A percentile compares a stretch with the other conserved stretches of the same genome.
Evolutionary conservation across 2,329 filamentous ascomycete genomes (phyloP).

Genomic region (Chaetothyriales sp.): DNA sequence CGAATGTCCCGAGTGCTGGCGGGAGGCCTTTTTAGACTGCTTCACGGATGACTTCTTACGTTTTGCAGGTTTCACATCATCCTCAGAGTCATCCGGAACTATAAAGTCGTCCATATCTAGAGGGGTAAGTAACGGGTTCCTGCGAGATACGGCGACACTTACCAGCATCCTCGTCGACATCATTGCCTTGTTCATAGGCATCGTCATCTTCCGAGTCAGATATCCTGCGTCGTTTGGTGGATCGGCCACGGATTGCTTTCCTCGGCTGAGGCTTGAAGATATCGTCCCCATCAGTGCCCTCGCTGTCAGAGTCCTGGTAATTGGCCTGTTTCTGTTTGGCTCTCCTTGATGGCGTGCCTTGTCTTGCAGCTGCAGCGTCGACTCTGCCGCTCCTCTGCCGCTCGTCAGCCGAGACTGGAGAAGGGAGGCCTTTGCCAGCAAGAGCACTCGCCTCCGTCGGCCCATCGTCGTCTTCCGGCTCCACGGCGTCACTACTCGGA

Average conservation of each 20-base stretch:
- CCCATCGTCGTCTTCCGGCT: constrained; percentile 49
- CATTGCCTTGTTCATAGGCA: constrained; percentile 50
- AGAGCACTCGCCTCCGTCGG: constrained; percentile 23
- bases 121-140: neutral
- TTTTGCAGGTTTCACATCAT: constrained; percentile 51
- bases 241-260: constrained; percentile 28
- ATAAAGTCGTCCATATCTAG: constrained; percentile 76
- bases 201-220: constrained; percentile 54
- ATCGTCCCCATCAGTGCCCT: constrained; percentile 52
- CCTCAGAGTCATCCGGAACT: constrained; percentile 73
- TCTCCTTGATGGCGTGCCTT: constrained; percentile 65
- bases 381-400: constrained; percentile 10
- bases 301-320: constrained; percentile 75
- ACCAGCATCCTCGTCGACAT: constrained; percentile 41
- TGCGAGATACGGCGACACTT: constrained; percentile 19
- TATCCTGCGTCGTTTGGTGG: constrained; percentile 44
- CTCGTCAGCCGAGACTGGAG: constrained; percentile 30
- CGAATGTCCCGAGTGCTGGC: constrained; percentile 25
- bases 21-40: constrained; percentile 22
- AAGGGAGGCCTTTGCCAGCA: constrained; percentile 34
- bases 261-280: constrained; percentile 45
- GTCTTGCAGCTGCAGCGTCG: constrained; percentile 29
- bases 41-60: constrained; percentile 48
- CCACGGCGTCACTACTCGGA: constrained; percentile 62
- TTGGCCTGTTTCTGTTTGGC: constrained; percentile 50